A percentile compares a stretch with the other conserved stretches of the same genome.
Conservation (phyloP, 75 land plant species). For the Cupressus sempervirens region DNA sequence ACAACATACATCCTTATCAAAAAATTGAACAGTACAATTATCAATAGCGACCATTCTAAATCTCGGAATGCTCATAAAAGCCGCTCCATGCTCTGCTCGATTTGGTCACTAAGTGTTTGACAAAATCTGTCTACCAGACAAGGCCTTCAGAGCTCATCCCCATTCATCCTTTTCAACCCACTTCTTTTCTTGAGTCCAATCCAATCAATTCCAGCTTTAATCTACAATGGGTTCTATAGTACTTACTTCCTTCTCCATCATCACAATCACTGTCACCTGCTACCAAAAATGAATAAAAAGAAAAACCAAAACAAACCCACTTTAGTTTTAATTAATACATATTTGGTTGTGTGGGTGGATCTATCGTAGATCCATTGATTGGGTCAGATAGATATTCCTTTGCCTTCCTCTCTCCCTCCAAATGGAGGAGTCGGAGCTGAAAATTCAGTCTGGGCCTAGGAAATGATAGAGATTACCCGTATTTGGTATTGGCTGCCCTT, state of each 20-base stretch:
- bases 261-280: conserved; percentile 5
- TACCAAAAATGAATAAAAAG: not conserved
- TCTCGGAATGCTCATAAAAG: not conserved
- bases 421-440: not conserved
- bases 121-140: not conserved
- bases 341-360: not conserved
- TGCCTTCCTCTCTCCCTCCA: conserved; percentile 2
- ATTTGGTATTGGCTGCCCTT: conserved; percentile 29
- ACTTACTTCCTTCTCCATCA: not conserved
- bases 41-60: not conserved
- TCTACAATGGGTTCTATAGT: not conserved
- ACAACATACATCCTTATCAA: not conserved
- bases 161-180: not conserved
- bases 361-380: not conserved
- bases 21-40: not conserved
- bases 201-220: not conserved
- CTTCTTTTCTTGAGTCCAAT: not conserved
- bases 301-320: not conserved
- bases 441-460: not conserved
- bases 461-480: not conserved
- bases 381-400: conserved; percentile 7
- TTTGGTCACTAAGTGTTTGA: not conserved
- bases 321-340: not conserved
- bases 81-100: not conserved
- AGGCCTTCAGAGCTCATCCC: not conserved